phyloP scores from a whole-genome alignment of 208 protist genomes.

The Leishmania major region DNA sequence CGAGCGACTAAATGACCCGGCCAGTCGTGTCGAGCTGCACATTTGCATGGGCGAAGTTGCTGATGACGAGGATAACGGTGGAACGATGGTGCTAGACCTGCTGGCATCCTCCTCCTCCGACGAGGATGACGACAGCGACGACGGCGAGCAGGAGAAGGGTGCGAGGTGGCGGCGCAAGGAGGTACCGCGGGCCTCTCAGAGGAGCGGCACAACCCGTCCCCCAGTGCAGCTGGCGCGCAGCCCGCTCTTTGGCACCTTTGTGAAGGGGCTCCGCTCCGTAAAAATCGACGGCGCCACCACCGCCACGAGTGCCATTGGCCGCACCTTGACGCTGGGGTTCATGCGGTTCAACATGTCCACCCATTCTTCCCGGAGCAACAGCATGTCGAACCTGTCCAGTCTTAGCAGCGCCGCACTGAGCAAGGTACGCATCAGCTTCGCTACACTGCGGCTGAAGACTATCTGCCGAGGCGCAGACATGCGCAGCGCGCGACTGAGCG shows the following conservation, averaged over 20 bases:
- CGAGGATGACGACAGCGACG: neutral
- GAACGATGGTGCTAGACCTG: constrained; percentile 5
- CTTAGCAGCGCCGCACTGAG: neutral
- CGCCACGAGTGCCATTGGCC: neutral
- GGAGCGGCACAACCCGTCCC: neutral
- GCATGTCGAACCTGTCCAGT: neutral
- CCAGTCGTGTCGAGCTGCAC: constrained; percentile 16
- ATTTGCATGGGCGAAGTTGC: constrained; percentile 22
- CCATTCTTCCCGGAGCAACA: constrained; percentile 8
- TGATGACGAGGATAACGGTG: neutral
- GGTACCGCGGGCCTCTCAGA: neutral
- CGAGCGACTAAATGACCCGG: constrained; percentile 7
- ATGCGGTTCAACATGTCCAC: constrained; percentile 20
- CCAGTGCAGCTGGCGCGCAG: constrained; percentile 21
- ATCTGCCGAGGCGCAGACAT: constrained; percentile 17
- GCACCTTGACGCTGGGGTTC: constrained; percentile 16
- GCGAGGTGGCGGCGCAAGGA: neutral
- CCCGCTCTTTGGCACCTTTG: constrained; percentile 24
- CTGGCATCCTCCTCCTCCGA: neutral
- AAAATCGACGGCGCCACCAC: constrained; percentile 1
- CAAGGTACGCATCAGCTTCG: constrained; percentile 20
- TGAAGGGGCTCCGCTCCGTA: constrained; percentile 7
- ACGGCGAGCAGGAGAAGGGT: neutral
- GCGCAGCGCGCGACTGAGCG: constrained; percentile 15
- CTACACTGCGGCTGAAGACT: constrained; percentile 18